A percentile compares a stretch with the other conserved stretches of the same genome.
These are phyloP conservation scores for Violaceomyces palustris DNA, from an alignment of 1,284 basidiomycete species.

Conservation along the genomic window DNA sequence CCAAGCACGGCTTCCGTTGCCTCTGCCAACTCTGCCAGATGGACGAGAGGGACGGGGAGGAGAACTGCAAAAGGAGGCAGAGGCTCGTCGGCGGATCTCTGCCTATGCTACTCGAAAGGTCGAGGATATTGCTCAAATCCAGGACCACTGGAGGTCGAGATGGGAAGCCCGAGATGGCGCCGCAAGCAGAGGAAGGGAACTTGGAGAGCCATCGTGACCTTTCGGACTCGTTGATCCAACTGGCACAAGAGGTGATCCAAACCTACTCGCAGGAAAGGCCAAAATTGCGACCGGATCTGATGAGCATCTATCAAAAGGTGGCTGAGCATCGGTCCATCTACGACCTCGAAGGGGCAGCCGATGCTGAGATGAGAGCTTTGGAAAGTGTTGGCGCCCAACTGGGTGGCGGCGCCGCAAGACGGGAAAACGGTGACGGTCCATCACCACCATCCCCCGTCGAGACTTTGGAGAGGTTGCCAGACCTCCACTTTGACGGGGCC, in stretches of 20 bases:
- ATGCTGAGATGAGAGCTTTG: slow-evolving; percentile 15
- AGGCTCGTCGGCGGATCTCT: slow-evolving; percentile 32
- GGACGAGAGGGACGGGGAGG: slow-evolving; percentile 39
- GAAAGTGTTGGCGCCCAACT: slow-evolving; percentile 23
- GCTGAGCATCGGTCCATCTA: slow-evolving; percentile 28
- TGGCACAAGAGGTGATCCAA: slow-evolving; percentile 20
- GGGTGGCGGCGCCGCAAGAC: too few relatives aligned
- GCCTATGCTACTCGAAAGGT: slow-evolving; percentile 39
- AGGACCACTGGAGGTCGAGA: too few relatives aligned
- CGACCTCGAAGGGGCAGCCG: slow-evolving; percentile 13
- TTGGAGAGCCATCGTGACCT: slow-evolving; percentile 37
- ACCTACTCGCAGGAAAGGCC: slow-evolving; percentile 33
- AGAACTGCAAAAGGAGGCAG: slow-evolving; percentile 16
- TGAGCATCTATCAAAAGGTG: slow-evolving; percentile 27
- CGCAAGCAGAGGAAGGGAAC: not conserved
- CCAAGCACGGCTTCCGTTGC: slow-evolving; percentile 50
- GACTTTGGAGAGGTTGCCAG: slow-evolving; percentile 30
- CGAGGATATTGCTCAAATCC: slow-evolving; percentile 37
- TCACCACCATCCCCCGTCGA: too few relatives aligned
- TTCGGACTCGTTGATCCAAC: slow-evolving; percentile 21
- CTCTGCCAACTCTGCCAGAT: slow-evolving; percentile 38
- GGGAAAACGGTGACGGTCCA: too few relatives aligned
- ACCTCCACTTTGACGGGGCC: slow-evolving; percentile 39
- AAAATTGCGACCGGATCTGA: slow-evolving; percentile 36
- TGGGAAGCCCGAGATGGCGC: slow-evolving; percentile 5